Base-by-base conservation (phyloP, 78 protist genomes). In the Diacronema lutheri region DNA sequence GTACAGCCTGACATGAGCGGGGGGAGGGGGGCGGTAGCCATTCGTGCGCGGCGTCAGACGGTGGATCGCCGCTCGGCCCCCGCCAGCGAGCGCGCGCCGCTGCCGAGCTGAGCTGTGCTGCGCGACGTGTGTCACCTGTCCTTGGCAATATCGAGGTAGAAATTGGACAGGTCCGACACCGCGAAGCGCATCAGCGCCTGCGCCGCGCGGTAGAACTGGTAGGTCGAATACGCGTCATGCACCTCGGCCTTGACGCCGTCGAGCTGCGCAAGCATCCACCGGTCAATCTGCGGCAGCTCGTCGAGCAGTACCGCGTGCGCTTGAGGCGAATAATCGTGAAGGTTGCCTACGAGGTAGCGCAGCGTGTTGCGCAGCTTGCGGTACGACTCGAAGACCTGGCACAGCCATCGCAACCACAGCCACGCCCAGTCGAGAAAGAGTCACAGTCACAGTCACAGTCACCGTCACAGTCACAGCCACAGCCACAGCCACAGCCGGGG, bases 121-220 rank as follows among this genome's bases (percentile, higher is more conserved):
- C n/a, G n/a, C n/a, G n/a, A n/a, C 50, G 50, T 44, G 50, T 44
- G 50, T 44, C 50, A 44, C 50, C 50, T 44, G 73, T 92, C 95
- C 76, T 95, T 94, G 83, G 86, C 50, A 10, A 86, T 21, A 72
- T 94, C 95, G 35, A 95, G 92, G 84, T 95, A 95, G 69, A 94
- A 95, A 57, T 88, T 23, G 50, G 97, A 95, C 4, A 93, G 89
- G 55, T 94, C 94, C 33, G 77, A 69, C 62, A 83, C 76, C 40
- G 21, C 33, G 68, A 83, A 83, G 78, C 33, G 65, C 55, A 33
- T 46, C 31, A 83, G 23, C 29, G 44, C 33, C 38, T 40, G 33
- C 66, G 50, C 13, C 26, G 37, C 79, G 56, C 71, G 50, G 56
- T 4, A 37, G 81, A 83, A 83, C 38, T 38, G 20, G 68, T 46